Percentiles rank a stretch among this genome's conserved stretches.
phyloP scores from a whole-genome alignment of 306 rosid genomes.

The Inga laurina region DNA sequence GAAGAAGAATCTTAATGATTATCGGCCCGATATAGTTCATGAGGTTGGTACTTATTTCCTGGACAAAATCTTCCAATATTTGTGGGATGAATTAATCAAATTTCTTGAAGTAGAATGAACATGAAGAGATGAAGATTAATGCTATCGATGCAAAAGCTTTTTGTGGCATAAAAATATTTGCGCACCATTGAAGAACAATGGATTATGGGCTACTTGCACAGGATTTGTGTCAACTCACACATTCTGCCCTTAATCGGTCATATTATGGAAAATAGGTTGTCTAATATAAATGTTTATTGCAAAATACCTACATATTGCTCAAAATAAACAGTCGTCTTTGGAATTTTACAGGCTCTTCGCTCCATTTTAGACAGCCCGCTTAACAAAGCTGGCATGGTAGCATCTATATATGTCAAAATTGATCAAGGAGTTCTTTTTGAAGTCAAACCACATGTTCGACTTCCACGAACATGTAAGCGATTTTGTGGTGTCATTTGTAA shows the following conservation, averaged over 20 bases:
- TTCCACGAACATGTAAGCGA: slow-evolving; percentile 39
- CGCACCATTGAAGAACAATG: not conserved
- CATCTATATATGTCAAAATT: slow-evolving; percentile 42
- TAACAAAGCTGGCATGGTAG: slow-evolving; percentile 44
- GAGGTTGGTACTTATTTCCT: slow-evolving; percentile 23
- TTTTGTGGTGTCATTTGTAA: slow-evolving; percentile 48
- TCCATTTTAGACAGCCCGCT: slow-evolving; percentile 40
- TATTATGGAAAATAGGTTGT: not conserved
- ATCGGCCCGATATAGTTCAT: slow-evolving; percentile 34
- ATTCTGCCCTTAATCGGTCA: not conserved
- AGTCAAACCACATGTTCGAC: slow-evolving; percentile 44
- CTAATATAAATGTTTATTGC: not conserved
- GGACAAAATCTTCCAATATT: not conserved
- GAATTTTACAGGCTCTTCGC: slow-evolving; percentile 30
- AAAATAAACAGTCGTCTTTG: not conserved
- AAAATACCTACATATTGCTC: not conserved
- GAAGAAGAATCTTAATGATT: slow-evolving; percentile 37
- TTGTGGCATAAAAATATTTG: not conserved
- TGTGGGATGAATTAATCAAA: not conserved
- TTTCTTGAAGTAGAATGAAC: not conserved
- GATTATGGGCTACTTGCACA: not conserved
- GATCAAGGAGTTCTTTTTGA: slow-evolving; percentile 43
- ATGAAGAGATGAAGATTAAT: not conserved
- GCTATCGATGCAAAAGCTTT: not conserved
- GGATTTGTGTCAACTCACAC: not conserved